Evolutionary conservation across 2,329 filamentous ascomycete genomes (phyloP).

Genomic region (Cladorrhinum sp.): DNA sequence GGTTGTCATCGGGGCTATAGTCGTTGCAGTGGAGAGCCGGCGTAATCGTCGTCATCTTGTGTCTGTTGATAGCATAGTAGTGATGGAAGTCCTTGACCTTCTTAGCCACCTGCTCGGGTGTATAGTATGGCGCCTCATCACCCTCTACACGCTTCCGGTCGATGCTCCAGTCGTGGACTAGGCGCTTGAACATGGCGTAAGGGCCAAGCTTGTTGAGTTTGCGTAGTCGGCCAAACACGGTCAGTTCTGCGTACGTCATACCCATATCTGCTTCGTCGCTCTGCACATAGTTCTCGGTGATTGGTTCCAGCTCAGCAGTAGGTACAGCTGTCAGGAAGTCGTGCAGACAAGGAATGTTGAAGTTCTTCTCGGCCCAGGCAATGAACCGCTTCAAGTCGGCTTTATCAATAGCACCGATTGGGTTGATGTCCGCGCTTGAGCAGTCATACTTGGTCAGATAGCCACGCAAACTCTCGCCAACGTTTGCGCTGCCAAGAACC

Average conservation of each 20-base stretch:
- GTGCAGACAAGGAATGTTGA: constrained; percentile 61
- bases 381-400: constrained; percentile 71
- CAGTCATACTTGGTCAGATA: constrained; percentile 72
- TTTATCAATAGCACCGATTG: constrained; percentile 61
- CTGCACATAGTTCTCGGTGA: constrained; percentile 57
- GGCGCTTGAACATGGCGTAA: constrained; percentile 44
- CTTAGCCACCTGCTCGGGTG: constrained; percentile 43
- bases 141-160: constrained; percentile 29
- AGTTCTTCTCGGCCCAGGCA: constrained; percentile 56
- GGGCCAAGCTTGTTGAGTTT: constrained; percentile 48
- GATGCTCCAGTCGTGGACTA: constrained; percentile 45
- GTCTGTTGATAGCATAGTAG: constrained; percentile 61
- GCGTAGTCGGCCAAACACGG: constrained; percentile 37
- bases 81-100: constrained; percentile 47
- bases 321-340: constrained; percentile 63
- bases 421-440: constrained; percentile 42
- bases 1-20: constrained; percentile 41
- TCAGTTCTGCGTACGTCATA: constrained; percentile 50
- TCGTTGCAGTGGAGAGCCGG: constrained; percentile 49
- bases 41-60: constrained; percentile 63
- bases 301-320: constrained; percentile 62
- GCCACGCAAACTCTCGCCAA: constrained; percentile 43
- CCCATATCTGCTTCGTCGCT: constrained; percentile 45
- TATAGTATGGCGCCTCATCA: constrained; percentile 32
- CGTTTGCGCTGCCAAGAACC: constrained; percentile 66